These are phyloP conservation scores for Solanum virginianum DNA, from an alignment of 257 asterid genomes.

Conservation along the genomic window DNA sequence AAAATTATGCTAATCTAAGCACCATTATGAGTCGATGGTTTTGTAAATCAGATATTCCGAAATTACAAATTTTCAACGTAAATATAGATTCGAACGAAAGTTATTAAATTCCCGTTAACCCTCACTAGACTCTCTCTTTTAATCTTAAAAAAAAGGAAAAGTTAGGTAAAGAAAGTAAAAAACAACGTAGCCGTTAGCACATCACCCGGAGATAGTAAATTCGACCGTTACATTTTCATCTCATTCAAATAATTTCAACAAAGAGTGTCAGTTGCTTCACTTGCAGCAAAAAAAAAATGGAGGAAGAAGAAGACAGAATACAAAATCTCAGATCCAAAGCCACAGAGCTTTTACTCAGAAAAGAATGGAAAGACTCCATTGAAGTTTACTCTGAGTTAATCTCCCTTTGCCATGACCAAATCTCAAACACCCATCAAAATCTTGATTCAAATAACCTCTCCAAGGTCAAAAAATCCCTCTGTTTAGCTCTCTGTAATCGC, in stretches of 20 bases:
- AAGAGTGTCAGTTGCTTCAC: not conserved
- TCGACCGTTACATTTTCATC: conserved; percentile 22
- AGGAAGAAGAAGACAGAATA: conserved; percentile 30
- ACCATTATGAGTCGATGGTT: not conserved
- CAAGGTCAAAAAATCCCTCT: conserved; percentile 43
- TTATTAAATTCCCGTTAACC: not conserved
- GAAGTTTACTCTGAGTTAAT: conserved; percentile 47
- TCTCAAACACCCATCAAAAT: conserved; percentile 9
- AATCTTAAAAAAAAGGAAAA: not conserved
- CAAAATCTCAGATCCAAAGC: conserved; percentile 72
- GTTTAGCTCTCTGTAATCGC: conserved; percentile 53
- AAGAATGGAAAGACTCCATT: conserved; percentile 49
- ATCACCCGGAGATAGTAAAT: not conserved
- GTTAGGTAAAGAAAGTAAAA: not conserved
- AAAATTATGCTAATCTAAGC: too few relatives aligned
- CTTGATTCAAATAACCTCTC: conserved; percentile 15
- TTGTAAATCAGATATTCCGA: not conserved
- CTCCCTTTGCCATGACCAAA: conserved; percentile 28
- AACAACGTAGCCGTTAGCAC: conserved; percentile 11
- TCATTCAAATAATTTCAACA: conserved; percentile 8
- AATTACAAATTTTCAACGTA: not conserved
- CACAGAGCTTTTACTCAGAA: conserved; percentile 57
- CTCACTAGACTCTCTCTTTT: not conserved
- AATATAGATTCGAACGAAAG: not conserved
- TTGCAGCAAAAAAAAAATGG: not conserved